Base-by-base conservation (phyloP, 2,329 filamentous ascomycete genomes). In the Hysterium pulicare region DNA sequence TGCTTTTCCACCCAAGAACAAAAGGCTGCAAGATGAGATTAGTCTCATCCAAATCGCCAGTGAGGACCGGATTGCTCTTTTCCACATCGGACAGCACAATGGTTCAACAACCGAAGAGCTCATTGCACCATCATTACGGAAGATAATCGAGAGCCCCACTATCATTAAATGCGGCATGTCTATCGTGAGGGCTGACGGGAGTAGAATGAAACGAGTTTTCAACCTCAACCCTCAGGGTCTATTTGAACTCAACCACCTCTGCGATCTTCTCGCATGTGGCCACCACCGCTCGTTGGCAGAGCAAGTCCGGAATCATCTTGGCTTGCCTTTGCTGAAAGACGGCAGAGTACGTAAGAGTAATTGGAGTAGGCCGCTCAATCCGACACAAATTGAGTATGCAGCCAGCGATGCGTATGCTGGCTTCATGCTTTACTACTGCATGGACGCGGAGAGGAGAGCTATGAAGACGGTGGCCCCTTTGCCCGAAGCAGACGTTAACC, bases 361-460 rank as follows among this genome's bases (percentile, higher is more conserved):
- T 58, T 96, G 91, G 90, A 80, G 80, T 21, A 69, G 72, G 45
- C 58, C 71, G 1, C 68, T 96, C 24, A 74, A 71, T 16, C 69
- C 76, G 49, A 63, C 78, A 8, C 90, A 96, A 60, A 77, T 87
- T 15, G 65, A 77, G 75, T 91, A 77, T 72, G 67, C 90, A n/a
- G 89, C 89, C 2, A 81, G 84, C 0, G 91, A 96, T 66, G 86
- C 89, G 0, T 96, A 95, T 60, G 89, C 89, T 24, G 84, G 85
- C 3, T 67, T 90, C 11, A 84, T 88, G 53, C 71, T 96, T 1
- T 95, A 81, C 55, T 73, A 87, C 42, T 75, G 78, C 4, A 71
- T 95, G 48, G 84, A 96, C 44, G 70, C 79, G 30, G 78, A 85
- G 54, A 76, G 89, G 15, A 72, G 79, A 50, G 67, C 30, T 2